phyloP scores from a whole-genome alignment of 805 yeast species.

The Ogataea degrootiae region DNA sequence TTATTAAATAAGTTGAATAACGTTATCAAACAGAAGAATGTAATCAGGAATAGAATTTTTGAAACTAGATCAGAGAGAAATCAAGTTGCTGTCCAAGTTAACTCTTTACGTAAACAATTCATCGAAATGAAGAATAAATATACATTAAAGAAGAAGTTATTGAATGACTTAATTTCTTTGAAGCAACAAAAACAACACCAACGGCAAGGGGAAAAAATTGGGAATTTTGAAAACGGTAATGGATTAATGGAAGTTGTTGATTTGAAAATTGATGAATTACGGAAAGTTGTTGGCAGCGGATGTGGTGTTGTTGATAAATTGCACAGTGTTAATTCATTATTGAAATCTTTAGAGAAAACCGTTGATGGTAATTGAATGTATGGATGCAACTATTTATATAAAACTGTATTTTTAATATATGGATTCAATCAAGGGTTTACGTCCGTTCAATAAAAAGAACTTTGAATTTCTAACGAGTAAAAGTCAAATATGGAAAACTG shows the following conservation, averaged over 20 bases:
- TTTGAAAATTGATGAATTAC: constrained; percentile 15
- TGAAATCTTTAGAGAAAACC: constrained; percentile 10
- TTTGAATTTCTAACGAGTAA: no score
- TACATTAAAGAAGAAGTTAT: constrained; percentile 9
- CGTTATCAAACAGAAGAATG: constrained; percentile 26
- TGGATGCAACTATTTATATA: background rate
- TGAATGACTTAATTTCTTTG: constrained; percentile 12
- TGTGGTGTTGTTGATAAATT: constrained; percentile 26
- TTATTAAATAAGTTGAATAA: constrained; percentile 27
- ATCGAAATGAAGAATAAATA: constrained; percentile 11
- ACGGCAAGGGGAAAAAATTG: background rate
- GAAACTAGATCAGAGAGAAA: constrained; percentile 24
- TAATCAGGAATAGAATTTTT: constrained; percentile 26
- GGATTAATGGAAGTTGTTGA: constrained; percentile 8
- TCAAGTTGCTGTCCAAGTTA: constrained; percentile 16
- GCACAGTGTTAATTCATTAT: constrained; percentile 22
- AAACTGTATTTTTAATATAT: no score
- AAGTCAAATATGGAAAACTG: no score
- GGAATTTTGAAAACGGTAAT: constrained; percentile 1
- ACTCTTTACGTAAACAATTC: constrained; percentile 14
- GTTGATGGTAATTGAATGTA: background rate
- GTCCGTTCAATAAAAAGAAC: no score
- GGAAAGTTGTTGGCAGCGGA: constrained; percentile 19
- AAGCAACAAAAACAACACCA: background rate
- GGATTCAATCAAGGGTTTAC: no score